Evolutionary conservation across 2,329 filamentous ascomycete species (phyloP).

Genomic region (Penicillium sp.): DNA sequence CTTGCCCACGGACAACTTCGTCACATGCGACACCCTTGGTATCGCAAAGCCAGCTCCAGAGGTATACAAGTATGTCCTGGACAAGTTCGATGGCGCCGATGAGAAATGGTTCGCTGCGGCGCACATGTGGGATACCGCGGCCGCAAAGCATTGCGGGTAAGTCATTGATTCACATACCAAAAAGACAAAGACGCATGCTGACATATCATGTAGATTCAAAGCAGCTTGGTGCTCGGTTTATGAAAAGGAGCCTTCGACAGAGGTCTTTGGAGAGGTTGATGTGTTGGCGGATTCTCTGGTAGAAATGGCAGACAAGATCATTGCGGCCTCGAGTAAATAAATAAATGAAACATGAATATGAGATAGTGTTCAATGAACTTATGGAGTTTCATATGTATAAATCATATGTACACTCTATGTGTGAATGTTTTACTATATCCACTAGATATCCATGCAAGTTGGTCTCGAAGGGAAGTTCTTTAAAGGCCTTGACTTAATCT

Average conservation of each 20-base stretch:
- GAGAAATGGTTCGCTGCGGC: conserved; percentile 56
- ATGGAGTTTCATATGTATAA: too few relatives aligned
- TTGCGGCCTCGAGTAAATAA: not conserved
- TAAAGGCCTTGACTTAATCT: too few relatives aligned
- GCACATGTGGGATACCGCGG: conserved; percentile 58
- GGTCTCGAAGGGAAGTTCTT: too few relatives aligned
- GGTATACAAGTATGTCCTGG: conserved; percentile 45
- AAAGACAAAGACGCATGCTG: not conserved
- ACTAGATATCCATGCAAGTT: too few relatives aligned
- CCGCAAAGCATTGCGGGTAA: conserved; percentile 46
- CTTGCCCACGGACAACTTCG: conserved; percentile 49
- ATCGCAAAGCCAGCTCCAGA: conserved; percentile 50
- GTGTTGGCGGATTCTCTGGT: conserved; percentile 46
- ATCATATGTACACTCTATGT: too few relatives aligned
- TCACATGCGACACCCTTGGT: conserved; percentile 48
- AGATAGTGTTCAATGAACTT: too few relatives aligned
- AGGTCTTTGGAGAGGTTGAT: conserved; percentile 53
- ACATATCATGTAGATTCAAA: conserved; percentile 32
- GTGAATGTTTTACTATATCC: too few relatives aligned
- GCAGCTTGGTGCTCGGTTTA: conserved; percentile 53
- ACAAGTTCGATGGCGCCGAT: conserved; percentile 37
- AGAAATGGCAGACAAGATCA: conserved; percentile 43
- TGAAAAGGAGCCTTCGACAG: conserved; percentile 49
- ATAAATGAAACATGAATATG: not conserved
- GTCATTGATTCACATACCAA: not conserved